phyloP scores from a whole-genome alignment of 192 early-diverging fungal species.

The Backusella morwellensis region DNA sequence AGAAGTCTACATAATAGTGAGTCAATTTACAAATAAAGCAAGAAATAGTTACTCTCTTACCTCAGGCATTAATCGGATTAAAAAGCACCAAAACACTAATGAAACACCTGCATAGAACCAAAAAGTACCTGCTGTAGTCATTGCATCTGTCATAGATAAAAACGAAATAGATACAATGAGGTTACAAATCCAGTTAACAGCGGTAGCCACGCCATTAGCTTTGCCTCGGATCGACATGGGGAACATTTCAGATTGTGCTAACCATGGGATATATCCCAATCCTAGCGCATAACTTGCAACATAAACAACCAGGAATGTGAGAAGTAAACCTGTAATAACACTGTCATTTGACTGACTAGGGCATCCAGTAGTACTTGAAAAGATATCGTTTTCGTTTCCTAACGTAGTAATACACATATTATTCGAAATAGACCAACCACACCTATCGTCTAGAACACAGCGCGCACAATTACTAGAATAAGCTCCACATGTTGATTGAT shows the following conservation, averaged over 20 bases:
- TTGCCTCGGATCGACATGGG: slow-evolving; percentile 48
- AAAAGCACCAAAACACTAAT: slow-evolving; percentile 43
- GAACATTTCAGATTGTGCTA: slow-evolving; percentile 53
- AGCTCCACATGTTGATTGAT: slow-evolving; percentile 39
- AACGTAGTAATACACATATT: not conserved
- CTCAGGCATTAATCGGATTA: slow-evolving; percentile 47
- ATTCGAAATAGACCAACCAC: slow-evolving; percentile 32
- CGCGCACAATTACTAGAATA: slow-evolving; percentile 46
- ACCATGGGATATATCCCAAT: slow-evolving; percentile 53
- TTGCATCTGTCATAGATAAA: slow-evolving; percentile 47
- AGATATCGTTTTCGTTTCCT: slow-evolving; percentile 18
- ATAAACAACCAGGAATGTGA: slow-evolving; percentile 25
- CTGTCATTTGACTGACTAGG: slow-evolving; percentile 19
- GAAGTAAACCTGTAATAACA: slow-evolving; percentile 21
- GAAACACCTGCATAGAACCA: slow-evolving; percentile 49
- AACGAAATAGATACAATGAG: slow-evolving; percentile 47
- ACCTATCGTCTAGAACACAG: slow-evolving; percentile 47
- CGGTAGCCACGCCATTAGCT: slow-evolving; percentile 51
- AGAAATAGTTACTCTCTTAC: not conserved
- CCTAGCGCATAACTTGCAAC: slow-evolving; percentile 50
- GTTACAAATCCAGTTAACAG: slow-evolving; percentile 52
- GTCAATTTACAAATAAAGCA: not conserved
- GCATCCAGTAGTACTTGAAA: slow-evolving; percentile 20
- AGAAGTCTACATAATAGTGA: slow-evolving; percentile 20
- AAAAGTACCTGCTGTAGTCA: slow-evolving; percentile 50